These are phyloP conservation scores for Sicyos edulis DNA, from an alignment of 306 rosid species.

Conservation along the genomic window DNA sequence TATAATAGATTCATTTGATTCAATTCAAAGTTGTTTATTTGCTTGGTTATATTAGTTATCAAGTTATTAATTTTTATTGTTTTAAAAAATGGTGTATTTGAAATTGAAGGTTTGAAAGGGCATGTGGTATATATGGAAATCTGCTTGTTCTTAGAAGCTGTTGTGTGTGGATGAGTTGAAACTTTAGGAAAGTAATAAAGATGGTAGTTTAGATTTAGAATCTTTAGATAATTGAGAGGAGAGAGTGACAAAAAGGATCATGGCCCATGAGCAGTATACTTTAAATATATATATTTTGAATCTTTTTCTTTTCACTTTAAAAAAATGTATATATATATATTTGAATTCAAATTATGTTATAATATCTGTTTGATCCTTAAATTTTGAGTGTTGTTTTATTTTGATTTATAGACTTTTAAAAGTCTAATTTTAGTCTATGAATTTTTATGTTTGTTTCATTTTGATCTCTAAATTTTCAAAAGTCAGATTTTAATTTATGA, in stretches of 20 bases:
- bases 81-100: neutral
- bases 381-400: no score
- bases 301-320: no score
- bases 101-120: neutral
- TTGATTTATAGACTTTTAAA: no score
- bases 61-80: neutral
- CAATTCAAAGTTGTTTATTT: neutral
- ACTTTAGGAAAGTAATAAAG: neutral
- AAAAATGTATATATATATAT: no score
- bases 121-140: neutral
- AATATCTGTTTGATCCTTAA: no score
- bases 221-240: neutral
- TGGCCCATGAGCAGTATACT: neutral
- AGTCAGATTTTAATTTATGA: no score
- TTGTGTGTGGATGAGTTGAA: slow-evolving; percentile 1
- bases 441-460: no score
- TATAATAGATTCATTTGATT: neutral
- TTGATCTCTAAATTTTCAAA: no score
- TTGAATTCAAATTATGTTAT: no score
- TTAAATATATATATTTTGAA: no score
- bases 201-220: neutral
- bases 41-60: neutral
- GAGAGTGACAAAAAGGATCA: neutral
- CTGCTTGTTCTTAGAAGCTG: neutral
- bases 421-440: no score